Evolutionary conservation across 1,284 basidiomycete genomes (phyloP).

Genomic region (Puccinia triticina): DNA sequence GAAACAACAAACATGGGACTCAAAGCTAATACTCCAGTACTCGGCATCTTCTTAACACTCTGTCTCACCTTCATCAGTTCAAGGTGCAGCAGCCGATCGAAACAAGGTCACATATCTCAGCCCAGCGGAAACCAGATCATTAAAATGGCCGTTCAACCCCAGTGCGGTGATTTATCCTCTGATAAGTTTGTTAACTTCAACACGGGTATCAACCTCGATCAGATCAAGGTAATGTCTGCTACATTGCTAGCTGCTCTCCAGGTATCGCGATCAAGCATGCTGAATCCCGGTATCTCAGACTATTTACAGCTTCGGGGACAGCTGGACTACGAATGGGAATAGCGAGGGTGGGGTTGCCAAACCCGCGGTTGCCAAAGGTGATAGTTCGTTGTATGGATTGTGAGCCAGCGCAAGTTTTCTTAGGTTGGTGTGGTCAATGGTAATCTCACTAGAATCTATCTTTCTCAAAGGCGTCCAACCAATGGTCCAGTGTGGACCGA

Average conservation of each 20-base stretch:
- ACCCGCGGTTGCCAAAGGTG: not conserved
- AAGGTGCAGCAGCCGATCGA: not conserved
- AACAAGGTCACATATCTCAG: too few species aligned
- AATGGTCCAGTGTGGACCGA: constrained; percentile 23
- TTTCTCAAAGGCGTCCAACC: not conserved
- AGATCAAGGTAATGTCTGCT: not conserved
- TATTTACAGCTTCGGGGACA: constrained; percentile 37
- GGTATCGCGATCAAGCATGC: not conserved
- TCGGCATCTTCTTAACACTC: not conserved
- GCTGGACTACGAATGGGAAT: constrained; percentile 24
- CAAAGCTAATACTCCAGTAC: not conserved
- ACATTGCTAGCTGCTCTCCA: not conserved
- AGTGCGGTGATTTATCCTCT: constrained; percentile 27
- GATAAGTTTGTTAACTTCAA: constrained; percentile 30
- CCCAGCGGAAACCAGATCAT: not conserved
- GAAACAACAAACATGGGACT: not conserved
- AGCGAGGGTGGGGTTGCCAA: not conserved
- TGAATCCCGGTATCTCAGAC: not conserved
- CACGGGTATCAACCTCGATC: constrained; percentile 5
- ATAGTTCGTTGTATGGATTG: not conserved
- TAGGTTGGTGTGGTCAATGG: not conserved
- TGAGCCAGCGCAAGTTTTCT: not conserved
- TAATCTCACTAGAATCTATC: not conserved
- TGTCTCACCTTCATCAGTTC: not conserved
- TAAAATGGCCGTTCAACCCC: constrained; percentile 29